Percentiles rank a stretch among this genome's conserved stretches.
These are phyloP conservation scores for Cryphonectria carpinicola DNA, from an alignment of 2,329 filamentous ascomycete genomes.

Conservation along the genomic window DNA sequence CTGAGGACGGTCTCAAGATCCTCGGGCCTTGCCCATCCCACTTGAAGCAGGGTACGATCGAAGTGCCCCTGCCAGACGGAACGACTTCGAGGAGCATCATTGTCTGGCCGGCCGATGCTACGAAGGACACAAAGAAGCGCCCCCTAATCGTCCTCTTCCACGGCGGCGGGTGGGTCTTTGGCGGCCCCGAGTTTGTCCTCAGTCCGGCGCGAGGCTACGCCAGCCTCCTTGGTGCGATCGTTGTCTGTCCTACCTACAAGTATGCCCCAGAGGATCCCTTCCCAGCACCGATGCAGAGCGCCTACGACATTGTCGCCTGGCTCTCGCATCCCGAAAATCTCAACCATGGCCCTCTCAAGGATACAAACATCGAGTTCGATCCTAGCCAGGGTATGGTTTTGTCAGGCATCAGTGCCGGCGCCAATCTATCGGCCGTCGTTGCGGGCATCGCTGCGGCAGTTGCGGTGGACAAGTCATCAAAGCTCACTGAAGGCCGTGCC, in stretches of 20 bases:
- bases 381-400: slow-evolving; percentile 25
- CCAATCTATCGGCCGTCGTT: slow-evolving; percentile 33
- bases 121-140: background rate
- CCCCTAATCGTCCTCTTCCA: slow-evolving; percentile 17
- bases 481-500: slow-evolving; percentile 30
- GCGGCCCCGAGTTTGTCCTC: slow-evolving; percentile 15
- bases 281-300: slow-evolving; percentile 24
- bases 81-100: slow-evolving; percentile 12
- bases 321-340: slow-evolving; percentile 17
- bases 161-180: slow-evolving; percentile 15
- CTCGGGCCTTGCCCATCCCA: slow-evolving; percentile 11
- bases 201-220: slow-evolving; percentile 19
- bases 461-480: slow-evolving; percentile 15
- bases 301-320: slow-evolving; percentile 20
- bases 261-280: slow-evolving; percentile 24
- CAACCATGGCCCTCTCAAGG: slow-evolving; percentile 5
- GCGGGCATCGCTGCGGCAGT: slow-evolving; percentile 25
- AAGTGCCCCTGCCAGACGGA: slow-evolving; percentile 12
- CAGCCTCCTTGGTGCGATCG: slow-evolving; percentile 21
- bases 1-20: slow-evolving; percentile 6
- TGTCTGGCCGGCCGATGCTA: slow-evolving; percentile 1
- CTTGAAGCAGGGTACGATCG: slow-evolving; percentile 8
- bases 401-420: slow-evolving; percentile 31
- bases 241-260: slow-evolving; percentile 24
- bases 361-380: slow-evolving; percentile 24